Evolutionary conservation across 2,329 filamentous ascomycete species (phyloP).

Genomic region (Xylaria sp.): DNA sequence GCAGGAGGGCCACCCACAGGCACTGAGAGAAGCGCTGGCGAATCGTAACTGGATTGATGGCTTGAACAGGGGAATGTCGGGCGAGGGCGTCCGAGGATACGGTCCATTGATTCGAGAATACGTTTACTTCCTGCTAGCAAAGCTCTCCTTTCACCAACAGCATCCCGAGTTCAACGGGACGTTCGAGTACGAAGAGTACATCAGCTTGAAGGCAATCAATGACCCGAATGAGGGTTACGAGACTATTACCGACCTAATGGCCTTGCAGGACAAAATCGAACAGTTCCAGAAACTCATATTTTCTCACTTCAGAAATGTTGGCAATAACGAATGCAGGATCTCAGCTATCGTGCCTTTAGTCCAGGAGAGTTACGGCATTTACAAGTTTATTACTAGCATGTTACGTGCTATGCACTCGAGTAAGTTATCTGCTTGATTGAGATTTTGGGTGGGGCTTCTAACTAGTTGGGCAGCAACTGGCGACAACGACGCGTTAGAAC

Average conservation of each 20-base stretch:
- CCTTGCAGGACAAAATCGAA: constrained; percentile 96
- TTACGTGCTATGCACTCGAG: constrained; percentile 95
- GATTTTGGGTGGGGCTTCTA: constrained; percentile 29
- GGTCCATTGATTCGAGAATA: constrained; percentile 95
- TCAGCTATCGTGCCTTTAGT: constrained; percentile 92
- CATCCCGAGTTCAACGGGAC: constrained; percentile 98
- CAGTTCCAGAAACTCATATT: constrained; percentile 99
- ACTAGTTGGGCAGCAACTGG: constrained; percentile 73
- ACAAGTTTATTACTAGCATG: constrained; percentile 99
- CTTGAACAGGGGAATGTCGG: constrained; percentile 82
- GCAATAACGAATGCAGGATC: constrained; percentile 96
- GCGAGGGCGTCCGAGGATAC: constrained; percentile 90
- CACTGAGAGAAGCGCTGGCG: constrained; percentile 86
- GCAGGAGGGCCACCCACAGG: constrained; percentile 92
- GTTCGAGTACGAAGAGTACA: constrained; percentile 99
- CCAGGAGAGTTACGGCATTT: constrained; percentile 98
- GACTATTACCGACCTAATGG: constrained; percentile 96
- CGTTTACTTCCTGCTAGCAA: constrained; percentile 92
- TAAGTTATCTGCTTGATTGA: constrained; percentile 57
- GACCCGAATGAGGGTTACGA: constrained; percentile 98
- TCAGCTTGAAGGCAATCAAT: constrained; percentile 97
- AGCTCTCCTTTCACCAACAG: constrained; percentile 95
- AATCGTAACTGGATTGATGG: constrained; percentile 94
- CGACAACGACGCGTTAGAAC: constrained; percentile 91
- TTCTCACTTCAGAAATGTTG: constrained; percentile 90